Base-by-base conservation (phyloP, 106 monocot genomes). In the Dendrobium officinale region DNA sequence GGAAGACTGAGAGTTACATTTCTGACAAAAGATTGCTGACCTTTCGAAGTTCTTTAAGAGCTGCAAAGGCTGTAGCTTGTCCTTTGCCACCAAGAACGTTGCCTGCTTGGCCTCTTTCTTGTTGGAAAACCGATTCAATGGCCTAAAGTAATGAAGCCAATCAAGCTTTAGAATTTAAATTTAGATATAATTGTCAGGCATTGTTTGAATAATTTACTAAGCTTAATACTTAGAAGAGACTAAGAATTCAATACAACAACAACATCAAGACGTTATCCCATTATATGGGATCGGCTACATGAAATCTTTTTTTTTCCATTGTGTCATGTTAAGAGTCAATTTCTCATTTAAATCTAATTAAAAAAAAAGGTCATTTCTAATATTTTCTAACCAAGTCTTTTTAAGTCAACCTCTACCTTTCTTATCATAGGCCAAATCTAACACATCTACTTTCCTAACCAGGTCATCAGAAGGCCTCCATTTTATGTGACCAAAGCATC, bases 1-100 rank as follows among this genome's bases (percentile, higher is more conserved):
- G 2, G 2, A 22, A 22, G 26, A 15, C 17, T 0, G 1, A 1
- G 0, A 49, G 51, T 85, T 75, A 89, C 94, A 90, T 92, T 73
- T 95, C 92, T 8, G 84, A 83, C 1, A 98, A 77, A 55, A 92
- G 61, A 74, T 91, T 95, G 85, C 94, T 95, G 19, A 98, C 91
- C 77, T 98, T 94, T 70, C 94, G 87, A 68, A 98, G 94, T 83
- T 98, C 94, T 73, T 90, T 92, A n/a, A 98, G 89, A 24, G 98
- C 94, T 13, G 90, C 79, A 77, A 89, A 82, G 27, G 94, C 97
- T 18, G 91, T 90, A n/a, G 81, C 83, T 67, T 92, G 92, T 9
- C 95, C 86, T 89, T 93, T 95, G 2, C 86, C 88, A 16, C 88
- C 87, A 72, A 92, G 83, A 76, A 84, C 84, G 75, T 86, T 89